Evolutionary conservation across 768 basidiomycete species (phyloP).

Genomic region (Lactifluus pinguis): DNA sequence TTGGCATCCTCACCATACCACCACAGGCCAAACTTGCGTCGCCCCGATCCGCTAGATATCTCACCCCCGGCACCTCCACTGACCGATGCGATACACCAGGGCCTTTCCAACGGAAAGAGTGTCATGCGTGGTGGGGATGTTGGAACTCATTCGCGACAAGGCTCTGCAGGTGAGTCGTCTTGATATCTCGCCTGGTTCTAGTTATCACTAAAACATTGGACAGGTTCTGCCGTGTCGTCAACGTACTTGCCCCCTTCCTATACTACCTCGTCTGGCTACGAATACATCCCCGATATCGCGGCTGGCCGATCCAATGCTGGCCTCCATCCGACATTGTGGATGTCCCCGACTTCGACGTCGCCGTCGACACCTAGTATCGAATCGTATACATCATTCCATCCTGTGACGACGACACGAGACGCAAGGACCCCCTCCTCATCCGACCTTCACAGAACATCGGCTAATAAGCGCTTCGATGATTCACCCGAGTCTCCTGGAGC

Average conservation of each 20-base stretch:
- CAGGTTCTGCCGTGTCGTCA: constrained; percentile 15
- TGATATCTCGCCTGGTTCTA: neutral
- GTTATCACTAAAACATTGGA: neutral
- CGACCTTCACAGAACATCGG: constrained; percentile 23
- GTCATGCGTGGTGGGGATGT: neutral
- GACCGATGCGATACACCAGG: neutral
- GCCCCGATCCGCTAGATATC: neutral
- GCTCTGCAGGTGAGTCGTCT: constrained; percentile 8
- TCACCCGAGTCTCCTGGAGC: constrained; percentile 8
- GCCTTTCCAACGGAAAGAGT: neutral
- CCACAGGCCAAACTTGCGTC: neutral
- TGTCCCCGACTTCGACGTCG: constrained; percentile 57
- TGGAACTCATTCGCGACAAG: constrained; percentile 7
- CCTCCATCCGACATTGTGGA: constrained; percentile 74
- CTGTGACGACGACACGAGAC: constrained; percentile 9
- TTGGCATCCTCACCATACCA: neutral
- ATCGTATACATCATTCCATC: constrained; percentile 21
- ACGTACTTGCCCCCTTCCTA: constrained; percentile 14
- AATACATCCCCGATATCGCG: constrained; percentile 22
- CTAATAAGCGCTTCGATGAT: neutral
- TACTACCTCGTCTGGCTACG: constrained; percentile 23
- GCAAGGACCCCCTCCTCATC: constrained; percentile 22
- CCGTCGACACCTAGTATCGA: constrained; percentile 33
- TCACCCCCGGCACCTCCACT: neutral
- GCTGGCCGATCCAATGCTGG: constrained; percentile 45